Evolutionary conservation across 2,329 filamentous ascomycete species (phyloP).

Genomic region (Fonsecaea pugnacius): DNA sequence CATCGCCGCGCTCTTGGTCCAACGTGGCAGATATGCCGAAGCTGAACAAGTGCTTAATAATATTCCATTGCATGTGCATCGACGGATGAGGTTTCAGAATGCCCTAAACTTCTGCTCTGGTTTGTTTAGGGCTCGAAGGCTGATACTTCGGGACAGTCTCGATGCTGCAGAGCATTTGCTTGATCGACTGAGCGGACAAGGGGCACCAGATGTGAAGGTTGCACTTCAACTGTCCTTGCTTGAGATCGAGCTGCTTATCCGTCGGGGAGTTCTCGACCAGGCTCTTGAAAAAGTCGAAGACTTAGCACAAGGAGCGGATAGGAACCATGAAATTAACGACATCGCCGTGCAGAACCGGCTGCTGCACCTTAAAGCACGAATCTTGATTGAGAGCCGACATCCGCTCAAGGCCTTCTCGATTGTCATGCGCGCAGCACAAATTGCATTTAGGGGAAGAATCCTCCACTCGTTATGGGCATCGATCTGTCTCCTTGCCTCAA

Average conservation of each 20-base stretch:
- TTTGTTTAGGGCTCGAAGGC: constrained; percentile 48
- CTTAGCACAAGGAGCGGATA: constrained; percentile 56
- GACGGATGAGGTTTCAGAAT: constrained; percentile 77
- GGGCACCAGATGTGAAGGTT: constrained; percentile 62
- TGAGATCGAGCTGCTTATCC: constrained; percentile 63
- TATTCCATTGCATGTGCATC: constrained; percentile 65
- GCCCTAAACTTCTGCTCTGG: constrained; percentile 50
- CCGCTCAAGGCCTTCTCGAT: constrained; percentile 77
- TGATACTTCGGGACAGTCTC: constrained; percentile 58
- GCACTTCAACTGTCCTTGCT: constrained; percentile 62
- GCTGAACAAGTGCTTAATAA: constrained; percentile 65
- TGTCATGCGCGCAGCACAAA: constrained; percentile 72
- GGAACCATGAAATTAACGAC: constrained; percentile 57
- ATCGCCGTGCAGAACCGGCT: constrained; percentile 71
- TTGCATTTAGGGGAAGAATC: constrained; percentile 71
- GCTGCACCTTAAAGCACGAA: constrained; percentile 71
- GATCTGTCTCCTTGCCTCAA: constrained; percentile 67
- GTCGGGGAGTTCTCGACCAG: constrained; percentile 55
- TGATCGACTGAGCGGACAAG: constrained; percentile 59
- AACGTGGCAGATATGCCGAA: constrained; percentile 71
- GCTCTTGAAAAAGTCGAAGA: constrained; percentile 62
- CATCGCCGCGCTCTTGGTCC: constrained; percentile 67
- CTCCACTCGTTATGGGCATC: constrained; percentile 75
- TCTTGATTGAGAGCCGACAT: constrained; percentile 70
- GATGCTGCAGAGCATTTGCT: constrained; percentile 62